A percentile compares a stretch with the other conserved stretches of the same genome.
These are phyloP conservation scores for Cicer pinnatifidum DNA, from an alignment of 306 rosid genomes.

Conservation along the genomic window DNA sequence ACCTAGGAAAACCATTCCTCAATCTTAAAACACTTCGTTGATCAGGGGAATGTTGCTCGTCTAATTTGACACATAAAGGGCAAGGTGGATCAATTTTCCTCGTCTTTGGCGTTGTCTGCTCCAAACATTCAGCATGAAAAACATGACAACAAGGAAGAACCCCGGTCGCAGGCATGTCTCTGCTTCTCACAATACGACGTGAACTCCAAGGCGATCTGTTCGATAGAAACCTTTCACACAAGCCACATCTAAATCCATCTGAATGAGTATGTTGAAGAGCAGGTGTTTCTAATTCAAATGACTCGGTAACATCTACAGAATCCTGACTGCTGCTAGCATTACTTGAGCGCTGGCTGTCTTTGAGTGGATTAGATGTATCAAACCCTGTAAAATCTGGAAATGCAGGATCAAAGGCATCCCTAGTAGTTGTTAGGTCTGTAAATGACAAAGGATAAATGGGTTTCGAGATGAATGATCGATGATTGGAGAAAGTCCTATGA, in stretches of 20 bases:
- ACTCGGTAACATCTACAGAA: constrained; percentile 71
- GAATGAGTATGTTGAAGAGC: constrained; percentile 44
- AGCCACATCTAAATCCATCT: constrained; percentile 67
- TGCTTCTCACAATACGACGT: constrained; percentile 82
- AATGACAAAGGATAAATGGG: constrained; percentile 78
- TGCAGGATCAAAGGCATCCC: constrained; percentile 59
- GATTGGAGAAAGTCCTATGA: constrained; percentile 60
- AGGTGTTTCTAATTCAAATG: constrained; percentile 67
- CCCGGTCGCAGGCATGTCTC: constrained; percentile 83
- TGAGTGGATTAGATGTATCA: constrained; percentile 61
- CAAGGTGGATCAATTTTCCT: constrained; percentile 79
- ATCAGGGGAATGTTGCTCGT: constrained; percentile 62
- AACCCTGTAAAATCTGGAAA: constrained; percentile 56
- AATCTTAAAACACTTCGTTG: constrained; percentile 52
- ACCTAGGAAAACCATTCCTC: constrained; percentile 59
- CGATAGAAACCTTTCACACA: constrained; percentile 77
- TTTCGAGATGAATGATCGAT: constrained; percentile 79
- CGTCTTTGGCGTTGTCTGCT: constrained; percentile 71
- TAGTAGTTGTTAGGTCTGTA: constrained; percentile 52
- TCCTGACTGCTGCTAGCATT: constrained; percentile 83
- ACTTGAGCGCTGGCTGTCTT: constrained; percentile 70
- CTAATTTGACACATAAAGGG: constrained; percentile 65
- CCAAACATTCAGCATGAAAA: constrained; percentile 90
- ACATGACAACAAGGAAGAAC: constrained; percentile 83
- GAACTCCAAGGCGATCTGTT: constrained; percentile 91